Evolutionary conservation across 768 basidiomycete species (phyloP).

Genomic region (Gloeophyllum trabeum): DNA sequence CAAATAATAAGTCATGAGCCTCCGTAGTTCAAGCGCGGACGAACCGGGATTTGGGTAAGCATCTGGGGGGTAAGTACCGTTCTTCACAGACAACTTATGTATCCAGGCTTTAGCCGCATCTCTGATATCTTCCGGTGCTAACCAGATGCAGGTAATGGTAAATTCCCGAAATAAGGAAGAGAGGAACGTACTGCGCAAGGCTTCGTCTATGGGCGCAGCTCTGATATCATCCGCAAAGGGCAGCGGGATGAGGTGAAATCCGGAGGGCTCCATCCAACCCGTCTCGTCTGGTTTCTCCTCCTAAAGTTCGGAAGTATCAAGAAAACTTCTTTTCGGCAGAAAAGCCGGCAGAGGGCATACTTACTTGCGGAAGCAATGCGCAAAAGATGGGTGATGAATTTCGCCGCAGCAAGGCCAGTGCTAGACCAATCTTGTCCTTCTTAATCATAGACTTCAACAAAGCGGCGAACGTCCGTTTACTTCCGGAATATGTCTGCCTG

Average conservation of each 20-base stretch:
- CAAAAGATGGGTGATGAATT: conserved; percentile 75
- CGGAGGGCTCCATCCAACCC: conserved; percentile 76
- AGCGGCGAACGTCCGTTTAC: conserved; percentile 85
- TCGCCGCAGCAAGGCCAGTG: conserved; percentile 51
- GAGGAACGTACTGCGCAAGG: conserved; percentile 37
- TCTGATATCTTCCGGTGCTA: conserved; percentile 60
- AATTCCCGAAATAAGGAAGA: background rate
- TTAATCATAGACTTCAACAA: conserved; percentile 73
- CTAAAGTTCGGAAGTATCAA: conserved; percentile 22
- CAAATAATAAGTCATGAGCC: background rate
- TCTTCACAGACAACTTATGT: conserved; percentile 67
- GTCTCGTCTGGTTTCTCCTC: conserved; percentile 59
- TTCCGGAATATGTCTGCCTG: conserved; percentile 68
- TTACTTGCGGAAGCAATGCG: conserved; percentile 78
- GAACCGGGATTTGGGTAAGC: conserved; percentile 86
- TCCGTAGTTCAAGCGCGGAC: conserved; percentile 10
- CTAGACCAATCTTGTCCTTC: conserved; percentile 78
- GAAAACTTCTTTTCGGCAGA: background rate
- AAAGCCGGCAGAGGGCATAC: background rate
- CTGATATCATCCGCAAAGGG: conserved; percentile 95
- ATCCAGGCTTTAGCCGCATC: conserved; percentile 65
- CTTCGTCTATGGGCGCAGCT: conserved; percentile 56
- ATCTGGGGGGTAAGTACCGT: conserved; percentile 78
- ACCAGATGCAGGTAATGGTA: conserved; percentile 1
- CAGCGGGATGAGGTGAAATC: conserved; percentile 87